These are phyloP conservation scores for Neurospora pannonica DNA, from an alignment of 495 filamentous ascomycete species.

Conservation along the genomic window DNA sequence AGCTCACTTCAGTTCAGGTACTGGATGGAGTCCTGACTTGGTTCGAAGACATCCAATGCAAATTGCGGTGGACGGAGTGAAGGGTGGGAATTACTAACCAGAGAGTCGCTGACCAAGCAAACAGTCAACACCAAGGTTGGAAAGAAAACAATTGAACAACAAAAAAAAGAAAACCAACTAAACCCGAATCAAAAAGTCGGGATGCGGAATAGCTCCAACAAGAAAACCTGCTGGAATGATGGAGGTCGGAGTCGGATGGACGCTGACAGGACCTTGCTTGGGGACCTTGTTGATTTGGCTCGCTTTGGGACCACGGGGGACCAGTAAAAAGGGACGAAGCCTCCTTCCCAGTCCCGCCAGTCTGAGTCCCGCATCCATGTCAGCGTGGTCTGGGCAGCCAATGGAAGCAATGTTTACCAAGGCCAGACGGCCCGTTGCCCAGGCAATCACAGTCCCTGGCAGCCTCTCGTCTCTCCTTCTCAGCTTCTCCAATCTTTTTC, in stretches of 20 bases:
- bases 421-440: conserved; percentile 7
- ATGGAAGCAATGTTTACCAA: conserved; percentile 11
- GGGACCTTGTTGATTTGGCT: not conserved
- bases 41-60: not conserved
- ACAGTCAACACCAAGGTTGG: conserved; percentile 4
- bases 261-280: not conserved
- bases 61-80: not conserved
- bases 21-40: not conserved
- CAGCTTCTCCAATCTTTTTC: not conserved
- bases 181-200: not conserved
- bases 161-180: not conserved
- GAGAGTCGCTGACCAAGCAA: conserved; percentile 1
- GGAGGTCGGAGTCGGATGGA: not conserved
- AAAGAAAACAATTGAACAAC: not conserved
- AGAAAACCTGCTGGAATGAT: not conserved
- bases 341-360: not conserved
- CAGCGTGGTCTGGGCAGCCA: conserved; percentile 1
- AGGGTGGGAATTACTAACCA: not conserved
- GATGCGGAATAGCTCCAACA: conserved; percentile 1
- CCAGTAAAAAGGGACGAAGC: conserved; percentile 1
- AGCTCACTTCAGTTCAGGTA: not conserved
- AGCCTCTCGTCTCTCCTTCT: not conserved
- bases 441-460: conserved; percentile 1
- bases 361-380: not conserved
- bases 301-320: not conserved